Evolutionary conservation across 768 basidiomycete species (phyloP), one percentile per base, ranked within the genome.

Genomic region (Mycena vulgaris): DNA sequence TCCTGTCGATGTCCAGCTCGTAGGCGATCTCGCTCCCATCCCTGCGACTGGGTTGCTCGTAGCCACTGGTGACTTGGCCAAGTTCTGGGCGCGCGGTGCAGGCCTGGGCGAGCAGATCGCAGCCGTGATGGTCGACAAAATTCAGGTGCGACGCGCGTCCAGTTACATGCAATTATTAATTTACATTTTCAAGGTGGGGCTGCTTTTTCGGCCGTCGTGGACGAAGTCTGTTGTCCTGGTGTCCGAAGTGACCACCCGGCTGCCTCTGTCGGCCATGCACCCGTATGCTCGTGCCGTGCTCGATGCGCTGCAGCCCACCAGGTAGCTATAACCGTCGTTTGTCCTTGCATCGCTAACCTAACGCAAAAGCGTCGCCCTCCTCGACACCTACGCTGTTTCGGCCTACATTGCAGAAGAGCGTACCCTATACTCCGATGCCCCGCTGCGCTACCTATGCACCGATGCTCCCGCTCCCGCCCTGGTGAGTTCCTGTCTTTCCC

Each of bases 231-330:
- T 79, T 27, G 73, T 92, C 16, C 75, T 92, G 19, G 77, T 90
- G 13, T 91, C 90, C 2, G 90, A 91, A 78, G 80, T 78, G 2
- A 80, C 84, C 40, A 78, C 84, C 8, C 80, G 81, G 28, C 75
- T 92, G 28, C 90, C 90, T 16, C 76, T 87, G 51, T 84, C 80
- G 73, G 83, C 83, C 16, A 89, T 89, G 84, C 81, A 87, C 51
- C 74, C 77, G 4, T 91, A 90, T 74, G 85, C 86, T 0, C 74
- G 78, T 37, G 72, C 77, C 13, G 74, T 90, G 7, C 71, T 90
- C 19, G 80, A 83, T 19, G 71, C 72, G 14, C 71, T 90, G 42
- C 76, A 84, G 66, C 90, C 91, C 23, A 76, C 80, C 7, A 85
- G 80, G 90, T 90, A 70, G 6, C 39, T 27, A 8, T 56, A 51